Evolutionary conservation across 129 eudicot genomes (phyloP), one percentile per base, ranked within the genome.

Genomic region (Helianthus annuus): DNA sequence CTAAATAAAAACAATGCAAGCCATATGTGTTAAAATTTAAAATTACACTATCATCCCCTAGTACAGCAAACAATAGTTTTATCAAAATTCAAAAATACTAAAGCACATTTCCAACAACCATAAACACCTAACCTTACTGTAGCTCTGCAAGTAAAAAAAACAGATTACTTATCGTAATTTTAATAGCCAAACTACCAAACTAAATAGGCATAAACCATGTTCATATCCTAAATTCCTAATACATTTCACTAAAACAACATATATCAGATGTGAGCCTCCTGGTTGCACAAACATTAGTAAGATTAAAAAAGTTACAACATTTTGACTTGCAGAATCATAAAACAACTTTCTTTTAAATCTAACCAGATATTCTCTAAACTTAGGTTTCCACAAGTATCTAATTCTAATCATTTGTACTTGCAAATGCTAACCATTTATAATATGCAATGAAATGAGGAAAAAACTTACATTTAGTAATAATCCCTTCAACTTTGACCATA

Each of bases 401-500:
- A n/a, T n/a, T n/a, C n/a, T n/a, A n/a, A n/a, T n/a, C n/a, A n/a
- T n/a, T n/a, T n/a, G n/a, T n/a, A 19, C 22, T 19, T 19, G 22
- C 22, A 19, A 6, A 57, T 57, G 22, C 15, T 57, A 57, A 57
- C 22, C 64, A 24, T 24, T 10, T 7, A 48, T 66, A 44, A 3
- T 0, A 40, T 1, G 38, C 24, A 57, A 32, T 7, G 1, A 62
- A 42, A 42, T 22, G 29, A 15, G 4, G 12, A 19, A 19, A 44
- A 63, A 16, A 78, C 39, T 17, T 87, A 94, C 99, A 95, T 85
- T 88, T 90, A 36, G 99, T 95, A 52, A 95, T 83, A 68, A 95
- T 95, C 72, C 99, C 99, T 67, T 88, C 99, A 62, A 95, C 97
- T 48, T 89, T 88, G 14, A 95, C 99, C 92, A 90, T 84, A 24